Evolutionary conservation across 2,329 filamentous ascomycete genomes (phyloP).

Genomic region (Cryphonectria carpinicola): DNA sequence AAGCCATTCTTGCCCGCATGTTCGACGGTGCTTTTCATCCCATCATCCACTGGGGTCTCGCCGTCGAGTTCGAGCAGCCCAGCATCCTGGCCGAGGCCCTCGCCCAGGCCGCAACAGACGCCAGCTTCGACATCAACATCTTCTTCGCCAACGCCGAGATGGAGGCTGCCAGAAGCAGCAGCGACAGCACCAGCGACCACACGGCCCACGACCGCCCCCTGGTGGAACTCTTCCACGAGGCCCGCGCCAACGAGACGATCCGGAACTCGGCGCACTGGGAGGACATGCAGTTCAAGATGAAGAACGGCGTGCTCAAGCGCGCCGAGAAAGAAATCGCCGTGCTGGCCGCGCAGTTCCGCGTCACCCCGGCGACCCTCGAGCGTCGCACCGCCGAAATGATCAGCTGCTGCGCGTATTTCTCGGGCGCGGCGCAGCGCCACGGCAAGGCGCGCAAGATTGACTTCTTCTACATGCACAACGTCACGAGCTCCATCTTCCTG

Average conservation of each 20-base stretch:
- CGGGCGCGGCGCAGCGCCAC: conserved; percentile 52
- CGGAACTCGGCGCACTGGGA: conserved; percentile 47
- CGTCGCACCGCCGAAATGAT: conserved; percentile 36
- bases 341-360: conserved; percentile 55
- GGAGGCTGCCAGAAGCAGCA: background rate
- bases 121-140: conserved; percentile 48
- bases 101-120: conserved; percentile 64
- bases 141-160: conserved; percentile 44
- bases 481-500: conserved; percentile 40
- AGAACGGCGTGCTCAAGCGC: conserved; percentile 64
- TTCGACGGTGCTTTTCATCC: conserved; percentile 64
- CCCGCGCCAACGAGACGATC: conserved; percentile 52
- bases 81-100: conserved; percentile 69
- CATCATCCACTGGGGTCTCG: conserved; percentile 70
- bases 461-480: conserved; percentile 57
- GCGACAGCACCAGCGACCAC: no score
- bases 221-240: conserved; percentile 31
- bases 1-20: conserved; percentile 59
- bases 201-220: conserved; percentile 19
- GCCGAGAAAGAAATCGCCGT: conserved; percentile 59
- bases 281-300: conserved; percentile 48
- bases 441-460: conserved; percentile 64
- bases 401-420: conserved; percentile 32
- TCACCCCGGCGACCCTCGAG: conserved; percentile 41
- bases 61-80: conserved; percentile 69